Base-by-base conservation (phyloP, 805 yeast species). In the Kazachstania kunashirensis region DNA sequence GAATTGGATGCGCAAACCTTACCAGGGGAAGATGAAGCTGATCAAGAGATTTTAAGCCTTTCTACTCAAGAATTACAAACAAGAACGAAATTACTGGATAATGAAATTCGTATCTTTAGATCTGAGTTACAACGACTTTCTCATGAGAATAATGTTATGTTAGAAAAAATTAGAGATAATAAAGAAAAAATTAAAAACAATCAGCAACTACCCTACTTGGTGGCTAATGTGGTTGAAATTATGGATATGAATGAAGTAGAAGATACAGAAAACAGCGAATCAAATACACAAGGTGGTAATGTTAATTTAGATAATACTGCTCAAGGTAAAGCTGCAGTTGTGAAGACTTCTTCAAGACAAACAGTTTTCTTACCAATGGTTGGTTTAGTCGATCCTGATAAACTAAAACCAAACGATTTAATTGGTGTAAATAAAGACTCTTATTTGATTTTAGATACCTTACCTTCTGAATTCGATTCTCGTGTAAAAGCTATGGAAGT, bases 401-500 rank as follows among this genome's bases (percentile, higher is more conserved):
- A 71, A n/a, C 71, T 92, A 49, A 89, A 84, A 61, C 99, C 99
- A n/a, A 94, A 94, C 49, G 98, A 92, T 57, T 69, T 92, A 50
- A 94, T 92, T 41, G 98, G 99, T 52, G 98, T 92, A 38, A 92
- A 92, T 62, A 92, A 92, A 64, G 99, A 92, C 59, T 84, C 96
- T 6, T 92, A 88, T 57, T 71, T 92, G 48, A 82, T 92, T 37
- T 70, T 92, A 50, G 98, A 92, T 63, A 86, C 94, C 6, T 69
- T 92, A 47, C 98, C 98, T 9, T 86, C 96, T 2, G 98, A 92
- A 63, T 92, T 92, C 57, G 99, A 92, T 61, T 82, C 94, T 38
- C 75, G 98, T 52, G 99, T 92, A 36, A 92, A 92, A 65, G 97
- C 97, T 10, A 84, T 92, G 99, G 98, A 92, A 62, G 98, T 92